Percentiles rank a stretch among this genome's conserved stretches.
Conservation (phyloP, 2,329 filamentous ascomycete species). For the Fusarium paranaense region DNA sequence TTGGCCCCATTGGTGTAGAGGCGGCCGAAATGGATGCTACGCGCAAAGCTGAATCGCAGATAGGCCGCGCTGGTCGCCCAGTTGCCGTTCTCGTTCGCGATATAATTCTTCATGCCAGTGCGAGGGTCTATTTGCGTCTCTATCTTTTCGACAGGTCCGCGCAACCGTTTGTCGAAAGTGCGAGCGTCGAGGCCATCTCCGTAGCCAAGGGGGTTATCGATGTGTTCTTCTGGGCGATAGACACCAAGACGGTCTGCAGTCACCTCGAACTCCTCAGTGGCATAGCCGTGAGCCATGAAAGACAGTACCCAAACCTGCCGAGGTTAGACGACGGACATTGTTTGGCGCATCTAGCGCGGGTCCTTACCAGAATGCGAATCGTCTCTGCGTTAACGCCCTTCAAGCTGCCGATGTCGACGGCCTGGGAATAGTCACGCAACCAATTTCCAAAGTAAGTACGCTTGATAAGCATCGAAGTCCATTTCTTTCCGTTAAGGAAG, state of each 20-base stretch:
- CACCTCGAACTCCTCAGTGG: constrained; percentile 87
- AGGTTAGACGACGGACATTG: not conserved
- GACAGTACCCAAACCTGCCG: constrained; percentile 79
- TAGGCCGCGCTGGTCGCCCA: constrained; percentile 94
- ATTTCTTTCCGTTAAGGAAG: constrained; percentile 85
- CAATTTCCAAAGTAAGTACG: constrained; percentile 89
- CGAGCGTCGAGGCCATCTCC: constrained; percentile 88
- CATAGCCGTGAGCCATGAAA: constrained; percentile 85
- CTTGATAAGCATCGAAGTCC: constrained; percentile 82
- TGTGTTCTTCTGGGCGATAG: constrained; percentile 81
- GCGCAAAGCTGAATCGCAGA: constrained; percentile 78
- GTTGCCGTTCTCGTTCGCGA: constrained; percentile 86
- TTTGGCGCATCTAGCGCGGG: not conserved
- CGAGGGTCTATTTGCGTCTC: constrained; percentile 79
- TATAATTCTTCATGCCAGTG: constrained; percentile 99
- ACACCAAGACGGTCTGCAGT: constrained; percentile 83
- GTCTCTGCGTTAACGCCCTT: constrained; percentile 84
- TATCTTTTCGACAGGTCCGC: constrained; percentile 78
- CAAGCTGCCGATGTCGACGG: constrained; percentile 82
- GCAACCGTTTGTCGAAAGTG: constrained; percentile 82
- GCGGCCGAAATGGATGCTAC: constrained; percentile 82
- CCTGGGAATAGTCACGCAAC: constrained; percentile 87
- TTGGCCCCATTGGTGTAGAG: constrained; percentile 76
- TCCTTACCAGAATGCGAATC: constrained; percentile 74
- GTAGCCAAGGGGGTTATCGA: constrained; percentile 86